Evolutionary conservation across 1,139 yeast species (phyloP).

Genomic region (Geotrichum reessii): DNA sequence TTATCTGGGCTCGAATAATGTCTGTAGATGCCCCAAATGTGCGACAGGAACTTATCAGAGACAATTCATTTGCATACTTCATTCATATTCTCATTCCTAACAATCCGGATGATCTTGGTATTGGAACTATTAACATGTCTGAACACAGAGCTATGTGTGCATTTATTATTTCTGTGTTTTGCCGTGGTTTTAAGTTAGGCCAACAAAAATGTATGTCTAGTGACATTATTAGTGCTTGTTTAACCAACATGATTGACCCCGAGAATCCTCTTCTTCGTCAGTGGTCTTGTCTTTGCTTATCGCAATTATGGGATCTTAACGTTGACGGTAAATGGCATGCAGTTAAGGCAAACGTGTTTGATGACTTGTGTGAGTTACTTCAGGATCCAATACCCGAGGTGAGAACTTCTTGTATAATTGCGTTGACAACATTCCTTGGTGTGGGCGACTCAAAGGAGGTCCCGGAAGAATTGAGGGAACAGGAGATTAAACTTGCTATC

Average conservation of each 20-base stretch:
- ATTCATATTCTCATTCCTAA: slow-evolving; percentile 62
- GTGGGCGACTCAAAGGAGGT: slow-evolving; percentile 33
- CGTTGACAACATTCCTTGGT: slow-evolving; percentile 66
- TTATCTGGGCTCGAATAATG: slow-evolving; percentile 97
- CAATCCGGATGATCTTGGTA: slow-evolving; percentile 32
- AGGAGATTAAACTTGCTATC: slow-evolving; percentile 43
- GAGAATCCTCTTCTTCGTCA: slow-evolving; percentile 85
- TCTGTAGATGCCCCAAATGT: slow-evolving; percentile 88
- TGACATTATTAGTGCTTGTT: slow-evolving; percentile 64
- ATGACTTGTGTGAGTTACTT: slow-evolving; percentile 51
- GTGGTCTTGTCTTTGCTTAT: slow-evolving; percentile 79
- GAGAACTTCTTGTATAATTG: slow-evolving; percentile 73
- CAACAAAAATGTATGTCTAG: slow-evolving; percentile 73
- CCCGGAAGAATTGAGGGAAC: slow-evolving; percentile 36
- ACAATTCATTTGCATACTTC: slow-evolving; percentile 85
- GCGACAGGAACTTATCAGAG: slow-evolving; percentile 87
- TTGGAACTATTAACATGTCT: slow-evolving; percentile 38
- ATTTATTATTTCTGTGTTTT: slow-evolving; percentile 76
- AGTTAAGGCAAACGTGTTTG: slow-evolving; percentile 59
- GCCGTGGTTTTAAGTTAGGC: slow-evolving; percentile 72
- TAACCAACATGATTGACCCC: slow-evolving; percentile 59
- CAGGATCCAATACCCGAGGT: slow-evolving; percentile 95
- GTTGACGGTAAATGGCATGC: slow-evolving; percentile 73
- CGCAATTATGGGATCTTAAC: slow-evolving; percentile 70
- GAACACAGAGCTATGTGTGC: slow-evolving; percentile 97